Evolutionary conservation across 768 basidiomycete species (phyloP), one percentile per base, ranked within the genome.

Genomic region (Trametes cinnabarina): DNA sequence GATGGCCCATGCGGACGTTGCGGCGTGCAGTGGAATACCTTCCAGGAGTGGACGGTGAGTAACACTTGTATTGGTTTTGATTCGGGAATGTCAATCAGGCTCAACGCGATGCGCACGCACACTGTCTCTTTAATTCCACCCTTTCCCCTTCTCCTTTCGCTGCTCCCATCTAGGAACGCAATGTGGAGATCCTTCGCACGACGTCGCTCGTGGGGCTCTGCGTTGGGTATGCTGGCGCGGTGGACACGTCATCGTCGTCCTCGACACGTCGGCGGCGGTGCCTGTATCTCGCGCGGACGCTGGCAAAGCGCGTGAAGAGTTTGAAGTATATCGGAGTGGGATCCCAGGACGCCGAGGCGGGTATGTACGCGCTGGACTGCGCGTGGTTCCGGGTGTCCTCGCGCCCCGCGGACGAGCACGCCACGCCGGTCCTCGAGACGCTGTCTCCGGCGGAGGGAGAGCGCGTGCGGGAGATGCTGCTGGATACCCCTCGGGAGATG

Each of bases 11-110:
- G 43, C 44, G 26, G 58, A 3, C 54, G 55, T 12, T 12, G n/a
- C 10, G 28, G 42, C 26, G 35, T 56, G 40, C 35, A 43, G 20
- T 47, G 47, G 55, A 47, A 43, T 30, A 34, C 41, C 19, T 56
- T 65, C 42, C 40, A 57, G 19, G 26, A 35, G 4, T 65, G 63
- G 63, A 39, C 58, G 49, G 63, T 64, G 51, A 15, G 60, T 61
- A 14, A 44, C 10, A 3, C 41, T 26, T 17, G 39, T 49, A n/a
- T 6, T 42, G 25, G 5, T 12, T 26, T 41, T 26, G 37, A 9
- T 15, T 30, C 39, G 37, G 40, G 22, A 22, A 44, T n/a, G 54
- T 61, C 47, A 39, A 35, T 28, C 17, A 47, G 28, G 48, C 50
- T 57, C 37, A 57, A 37, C 51, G 9, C 15, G 51, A 37, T 46